Conservation (phyloP, 2,329 filamentous ascomycete genomes). For the Xylaria arbuscula region DNA sequence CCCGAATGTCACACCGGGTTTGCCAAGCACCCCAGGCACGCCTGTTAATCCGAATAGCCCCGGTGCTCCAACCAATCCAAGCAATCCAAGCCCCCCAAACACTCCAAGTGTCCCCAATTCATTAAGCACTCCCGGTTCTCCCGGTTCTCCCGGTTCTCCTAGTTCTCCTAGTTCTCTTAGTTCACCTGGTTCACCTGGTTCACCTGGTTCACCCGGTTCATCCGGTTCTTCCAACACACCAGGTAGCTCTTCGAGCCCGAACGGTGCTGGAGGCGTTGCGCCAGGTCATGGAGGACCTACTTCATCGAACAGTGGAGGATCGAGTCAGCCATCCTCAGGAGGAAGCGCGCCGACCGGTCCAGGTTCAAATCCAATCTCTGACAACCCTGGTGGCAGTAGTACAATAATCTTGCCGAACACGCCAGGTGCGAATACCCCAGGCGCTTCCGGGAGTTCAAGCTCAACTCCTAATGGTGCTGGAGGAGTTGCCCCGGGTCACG, state of each 20-base stretch:
- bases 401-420: constrained; percentile 11
- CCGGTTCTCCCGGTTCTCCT: constrained; percentile 1
- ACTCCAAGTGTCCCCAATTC: neutral
- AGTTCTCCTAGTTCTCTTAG: neutral
- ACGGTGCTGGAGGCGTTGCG: constrained; percentile 26
- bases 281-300: constrained; percentile 25
- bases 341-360: constrained; percentile 11
- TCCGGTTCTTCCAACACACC: neutral
- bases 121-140: neutral
- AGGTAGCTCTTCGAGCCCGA: constrained; percentile 27
- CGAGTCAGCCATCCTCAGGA: neutral
- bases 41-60: constrained; percentile 22
- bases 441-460: constrained; percentile 19
- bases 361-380: constrained; percentile 20
- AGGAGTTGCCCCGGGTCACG: constrained; percentile 35
- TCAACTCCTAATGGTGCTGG: constrained; percentile 32
- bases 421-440: constrained; percentile 18
- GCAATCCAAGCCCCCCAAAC: constrained; percentile 9
- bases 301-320: constrained; percentile 15
- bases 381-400: constrained; percentile 11
- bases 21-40: neutral
- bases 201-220: neutral
- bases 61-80: constrained; percentile 1
- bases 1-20: constrained; percentile 3
- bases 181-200: neutral